phyloP scores from a whole-genome alignment of 768 basidiomycete genomes.

The Scleroderma bovista region DNA sequence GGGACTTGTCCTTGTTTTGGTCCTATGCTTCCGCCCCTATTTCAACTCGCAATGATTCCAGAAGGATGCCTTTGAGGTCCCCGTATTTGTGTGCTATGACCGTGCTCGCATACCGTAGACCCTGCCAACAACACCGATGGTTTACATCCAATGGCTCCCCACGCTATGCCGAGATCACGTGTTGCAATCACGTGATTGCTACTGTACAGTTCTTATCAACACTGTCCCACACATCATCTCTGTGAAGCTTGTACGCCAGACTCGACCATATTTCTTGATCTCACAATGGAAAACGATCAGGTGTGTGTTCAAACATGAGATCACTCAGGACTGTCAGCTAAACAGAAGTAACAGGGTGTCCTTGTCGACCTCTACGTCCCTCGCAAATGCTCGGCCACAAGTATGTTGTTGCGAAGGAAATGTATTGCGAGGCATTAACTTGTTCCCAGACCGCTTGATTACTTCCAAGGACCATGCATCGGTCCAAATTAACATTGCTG shows the following conservation, averaged over 20 bases:
- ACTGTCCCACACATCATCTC: slow-evolving; percentile 22
- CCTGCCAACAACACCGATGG: too few relatives aligned
- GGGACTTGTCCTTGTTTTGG: too few relatives aligned
- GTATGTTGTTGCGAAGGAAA: slow-evolving; percentile 48
- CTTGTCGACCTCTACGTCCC: slow-evolving; percentile 99
- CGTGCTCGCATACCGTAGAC: too few relatives aligned
- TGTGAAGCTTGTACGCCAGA: neutral
- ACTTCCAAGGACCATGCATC: slow-evolving; percentile 99
- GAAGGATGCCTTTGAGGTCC: too few relatives aligned
- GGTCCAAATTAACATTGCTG: slow-evolving; percentile 91
- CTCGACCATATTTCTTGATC: slow-evolving; percentile 7
- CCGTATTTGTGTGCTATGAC: too few relatives aligned
- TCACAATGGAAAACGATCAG: slow-evolving; percentile 87
- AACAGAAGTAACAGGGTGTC: slow-evolving; percentile 57
- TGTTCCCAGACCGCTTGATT: slow-evolving; percentile 81
- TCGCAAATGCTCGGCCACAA: slow-evolving; percentile 97
- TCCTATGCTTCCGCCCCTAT: too few relatives aligned
- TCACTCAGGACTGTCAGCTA: neutral
- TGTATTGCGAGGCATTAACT: slow-evolving; percentile 2
- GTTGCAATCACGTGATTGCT: neutral
- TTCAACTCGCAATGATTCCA: too few relatives aligned
- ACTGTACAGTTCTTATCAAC: slow-evolving; percentile 29
- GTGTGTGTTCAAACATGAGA: slow-evolving; percentile 36
- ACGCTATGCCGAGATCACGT: neutral
- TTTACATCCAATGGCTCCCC: too few relatives aligned